A percentile compares a stretch with the other conserved stretches of the same genome.
Conservation (phyloP, 805 yeast species). For the Spencermartinsiella europaea region DNA sequence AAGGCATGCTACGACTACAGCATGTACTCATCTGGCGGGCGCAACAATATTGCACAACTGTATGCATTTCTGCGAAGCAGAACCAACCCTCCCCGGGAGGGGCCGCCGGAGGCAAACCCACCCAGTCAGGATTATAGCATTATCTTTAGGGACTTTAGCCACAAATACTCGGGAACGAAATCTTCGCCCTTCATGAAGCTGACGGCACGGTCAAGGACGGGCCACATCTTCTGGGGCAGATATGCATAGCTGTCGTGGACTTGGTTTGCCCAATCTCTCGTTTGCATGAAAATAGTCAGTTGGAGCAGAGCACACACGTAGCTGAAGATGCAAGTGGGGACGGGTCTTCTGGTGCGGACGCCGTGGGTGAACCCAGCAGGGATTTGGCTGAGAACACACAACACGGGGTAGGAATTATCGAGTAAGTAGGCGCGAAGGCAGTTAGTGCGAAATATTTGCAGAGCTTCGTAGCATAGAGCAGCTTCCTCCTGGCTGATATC, state of each 20-base stretch:
- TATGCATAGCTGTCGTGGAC: background rate
- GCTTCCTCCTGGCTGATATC: background rate
- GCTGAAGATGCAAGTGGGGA: background rate
- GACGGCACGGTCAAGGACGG: constrained; percentile 1
- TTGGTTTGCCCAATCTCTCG: background rate
- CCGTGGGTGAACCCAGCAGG: background rate
- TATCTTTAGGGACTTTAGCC: background rate
- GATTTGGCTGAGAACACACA: background rate
- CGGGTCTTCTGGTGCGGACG: background rate
- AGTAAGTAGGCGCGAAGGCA: background rate
- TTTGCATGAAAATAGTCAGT: background rate
- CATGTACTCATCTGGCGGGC: too few relatives aligned
- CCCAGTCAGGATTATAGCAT: too few relatives aligned
- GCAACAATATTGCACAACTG: too few relatives aligned
- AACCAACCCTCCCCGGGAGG: too few relatives aligned
- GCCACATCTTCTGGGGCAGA: background rate
- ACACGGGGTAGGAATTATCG: background rate
- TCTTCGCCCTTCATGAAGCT: background rate
- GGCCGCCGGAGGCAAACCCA: too few relatives aligned
- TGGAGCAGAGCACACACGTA: background rate
- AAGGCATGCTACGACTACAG: too few relatives aligned
- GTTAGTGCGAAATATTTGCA: background rate
- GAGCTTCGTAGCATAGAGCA: background rate
- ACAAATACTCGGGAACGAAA: background rate
- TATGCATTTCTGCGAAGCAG: too few relatives aligned